Base-by-base conservation (phyloP, 2,329 filamentous ascomycete species). In the Mariannaea sp. region DNA sequence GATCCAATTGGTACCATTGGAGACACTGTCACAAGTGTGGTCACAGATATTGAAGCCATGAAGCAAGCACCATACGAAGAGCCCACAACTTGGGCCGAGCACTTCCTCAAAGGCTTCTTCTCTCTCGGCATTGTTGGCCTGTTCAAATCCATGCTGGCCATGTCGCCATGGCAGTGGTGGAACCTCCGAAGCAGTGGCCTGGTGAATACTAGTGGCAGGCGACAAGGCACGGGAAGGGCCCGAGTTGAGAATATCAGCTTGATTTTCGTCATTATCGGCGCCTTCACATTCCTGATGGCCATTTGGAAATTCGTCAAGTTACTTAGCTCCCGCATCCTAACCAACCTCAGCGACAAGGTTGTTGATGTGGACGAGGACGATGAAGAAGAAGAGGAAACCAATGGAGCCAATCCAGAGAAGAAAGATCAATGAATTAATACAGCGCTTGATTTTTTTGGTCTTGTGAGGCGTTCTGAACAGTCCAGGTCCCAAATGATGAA, bases 101-200 rank as follows among this genome's bases (percentile, higher is more conserved):
- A 99, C 69, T 94, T 97, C 62, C 59, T 89, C 53, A 97, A 97
- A 71, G 94, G 94, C 0, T 80, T 97, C 61, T 87, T 93, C n/a
- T 93, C 90, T 5, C 80, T 97, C 43, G 94, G 94, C 7, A 75
- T 97, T 6, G 75, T 97, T 14, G 92, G 93, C 0, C 89, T 96
- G 55, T 70, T 92, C 51, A 96, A 96, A 72, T 87, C 88, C 22
- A 77, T 95, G 46, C 74, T 95, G 43, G 82, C 86, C 13, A 77
- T 92, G 68, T 87, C 84, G 14, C 85, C 93, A 2, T 92, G 86
- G 75, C 82, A 90, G 48, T 91, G 87, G 82, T 88, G 85, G 77
- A 88, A 89, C 66, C 67, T 95, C 40, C 82, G 92, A 19, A 78
- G 79, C 33, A 82, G 81, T 35, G 83, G 84, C 12, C 65, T 83